These are phyloP conservation scores for Lactifluus pinguis DNA, from an alignment of 768 basidiomycete species.

Conservation along the genomic window DNA sequence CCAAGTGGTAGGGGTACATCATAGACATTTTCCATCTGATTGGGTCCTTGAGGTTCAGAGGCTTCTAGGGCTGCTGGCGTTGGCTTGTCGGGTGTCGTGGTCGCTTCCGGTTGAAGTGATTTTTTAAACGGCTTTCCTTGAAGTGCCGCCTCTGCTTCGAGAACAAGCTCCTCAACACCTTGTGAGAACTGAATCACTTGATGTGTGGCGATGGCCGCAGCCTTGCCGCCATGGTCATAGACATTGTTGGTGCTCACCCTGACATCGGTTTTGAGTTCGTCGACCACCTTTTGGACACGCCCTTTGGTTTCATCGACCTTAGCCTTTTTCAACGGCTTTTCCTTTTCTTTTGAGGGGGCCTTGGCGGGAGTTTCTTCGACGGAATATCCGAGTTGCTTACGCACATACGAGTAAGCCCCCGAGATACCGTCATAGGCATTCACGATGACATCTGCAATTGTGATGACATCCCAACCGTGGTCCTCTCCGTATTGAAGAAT, in stretches of 20 bases:
- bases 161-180: slow-evolving; percentile 58
- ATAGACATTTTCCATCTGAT: slow-evolving; percentile 40
- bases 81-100: slow-evolving; percentile 23
- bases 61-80: slow-evolving; percentile 22
- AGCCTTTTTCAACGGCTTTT: slow-evolving; percentile 1
- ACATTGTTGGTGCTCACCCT: slow-evolving; percentile 30
- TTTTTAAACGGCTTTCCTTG: slow-evolving; percentile 33
- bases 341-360: background rate
- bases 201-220: slow-evolving; percentile 36
- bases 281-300: slow-evolving; percentile 34
- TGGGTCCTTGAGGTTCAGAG: slow-evolving; percentile 17
- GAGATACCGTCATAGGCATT: slow-evolving; percentile 41
- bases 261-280: slow-evolving; percentile 42
- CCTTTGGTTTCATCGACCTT: slow-evolving; percentile 39
- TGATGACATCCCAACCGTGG: slow-evolving; percentile 69
- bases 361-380: slow-evolving; percentile 7
- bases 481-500: slow-evolving; percentile 78
- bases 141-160: slow-evolving; percentile 66
- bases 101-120: slow-evolving; percentile 20
- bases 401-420: slow-evolving; percentile 42
- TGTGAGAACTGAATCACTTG: slow-evolving; percentile 45
- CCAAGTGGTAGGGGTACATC: slow-evolving; percentile 76
- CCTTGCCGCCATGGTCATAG: slow-evolving; percentile 28
- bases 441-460: slow-evolving; percentile 48
- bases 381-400: slow-evolving; percentile 39